Percentiles rank a stretch among this genome's conserved stretches.
These are phyloP conservation scores for Orbilia brochopaga DNA, from an alignment of 2,329 filamentous ascomycete species.

Conservation along the genomic window DNA sequence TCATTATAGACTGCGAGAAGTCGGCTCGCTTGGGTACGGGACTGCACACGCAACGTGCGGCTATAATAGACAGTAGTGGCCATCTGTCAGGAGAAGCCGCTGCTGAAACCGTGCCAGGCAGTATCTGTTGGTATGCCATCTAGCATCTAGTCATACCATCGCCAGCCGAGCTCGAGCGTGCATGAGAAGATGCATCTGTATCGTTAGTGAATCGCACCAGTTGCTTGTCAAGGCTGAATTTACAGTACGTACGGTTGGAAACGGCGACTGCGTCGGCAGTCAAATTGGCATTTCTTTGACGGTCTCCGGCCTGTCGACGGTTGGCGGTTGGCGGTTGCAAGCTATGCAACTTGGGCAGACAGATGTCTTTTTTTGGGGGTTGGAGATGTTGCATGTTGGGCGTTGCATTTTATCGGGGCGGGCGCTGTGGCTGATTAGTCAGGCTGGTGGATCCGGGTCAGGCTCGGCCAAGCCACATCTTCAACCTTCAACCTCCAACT, in stretches of 20 bases:
- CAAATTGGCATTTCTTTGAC: neutral
- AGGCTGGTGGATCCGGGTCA: too few relatives aligned
- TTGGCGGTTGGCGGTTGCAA: neutral
- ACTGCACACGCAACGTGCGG: too few relatives aligned
- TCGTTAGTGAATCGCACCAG: too few relatives aligned
- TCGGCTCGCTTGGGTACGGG: too few relatives aligned
- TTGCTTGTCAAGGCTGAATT: too few relatives aligned
- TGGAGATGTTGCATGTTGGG: conserved; percentile 3
- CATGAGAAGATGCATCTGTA: too few relatives aligned
- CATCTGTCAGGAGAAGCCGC: neutral
- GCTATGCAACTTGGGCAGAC: neutral
- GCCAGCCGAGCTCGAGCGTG: too few relatives aligned
- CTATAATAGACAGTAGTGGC: neutral
- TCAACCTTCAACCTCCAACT: too few relatives aligned
- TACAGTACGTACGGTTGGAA: too few relatives aligned
- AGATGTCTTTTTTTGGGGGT: neutral
- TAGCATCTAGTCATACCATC: too few relatives aligned
- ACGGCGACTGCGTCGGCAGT: too few relatives aligned
- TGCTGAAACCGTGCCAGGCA: neutral
- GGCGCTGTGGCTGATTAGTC: neutral
- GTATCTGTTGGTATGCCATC: neutral
- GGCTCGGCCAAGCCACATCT: too few relatives aligned
- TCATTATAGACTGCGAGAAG: neutral
- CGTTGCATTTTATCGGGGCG: neutral
- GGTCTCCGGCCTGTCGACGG: neutral